Conservation (phyloP, 352 stramenopile genomes). For the Phytophthora sojae region DNA sequence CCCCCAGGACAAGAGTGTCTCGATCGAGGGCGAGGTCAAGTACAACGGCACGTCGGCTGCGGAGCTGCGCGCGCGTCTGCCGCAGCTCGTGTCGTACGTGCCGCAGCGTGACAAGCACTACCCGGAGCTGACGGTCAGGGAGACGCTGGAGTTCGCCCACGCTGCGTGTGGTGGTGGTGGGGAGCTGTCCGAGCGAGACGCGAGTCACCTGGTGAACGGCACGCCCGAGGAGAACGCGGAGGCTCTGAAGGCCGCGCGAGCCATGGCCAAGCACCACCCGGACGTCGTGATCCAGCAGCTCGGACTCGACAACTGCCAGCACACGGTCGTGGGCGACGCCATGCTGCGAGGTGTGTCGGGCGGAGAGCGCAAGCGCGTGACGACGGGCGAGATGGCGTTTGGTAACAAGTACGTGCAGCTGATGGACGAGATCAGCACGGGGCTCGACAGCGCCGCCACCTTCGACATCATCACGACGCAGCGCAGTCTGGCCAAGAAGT, state of each 20-base stretch:
- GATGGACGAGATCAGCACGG: constrained; percentile 92
- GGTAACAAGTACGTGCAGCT: too few relatives aligned
- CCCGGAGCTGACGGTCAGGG: constrained; percentile 24
- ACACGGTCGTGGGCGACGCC: constrained; percentile 82
- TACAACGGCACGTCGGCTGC: constrained; percentile 17
- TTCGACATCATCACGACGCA: too few relatives aligned
- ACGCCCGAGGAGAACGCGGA: constrained; percentile 1
- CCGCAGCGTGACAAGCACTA: constrained; percentile 37
- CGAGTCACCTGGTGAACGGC: constrained; percentile 7
- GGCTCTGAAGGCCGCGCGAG: neutral
- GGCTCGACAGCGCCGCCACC: constrained; percentile 87
- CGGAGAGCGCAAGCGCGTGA: constrained; percentile 62
- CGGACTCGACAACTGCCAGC: constrained; percentile 24
- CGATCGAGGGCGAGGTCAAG: constrained; percentile 29
- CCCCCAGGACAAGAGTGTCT: constrained; percentile 24
- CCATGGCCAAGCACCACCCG: constrained; percentile 8
- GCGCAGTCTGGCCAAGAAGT: constrained; percentile 37
- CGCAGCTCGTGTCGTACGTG: constrained; percentile 38
- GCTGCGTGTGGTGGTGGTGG: constrained; percentile 20
- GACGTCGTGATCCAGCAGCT: constrained; percentile 19
- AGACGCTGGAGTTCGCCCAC: constrained; percentile 25
- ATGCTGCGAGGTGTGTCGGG: constrained; percentile 60
- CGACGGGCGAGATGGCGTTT: constrained; percentile 29
- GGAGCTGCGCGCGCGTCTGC: constrained; percentile 20
- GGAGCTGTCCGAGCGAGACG: neutral